Evolutionary conservation across 805 yeast genomes (phyloP), one percentile per base, ranked within the genome.

Genomic region (Saccharomycopsis vini): DNA sequence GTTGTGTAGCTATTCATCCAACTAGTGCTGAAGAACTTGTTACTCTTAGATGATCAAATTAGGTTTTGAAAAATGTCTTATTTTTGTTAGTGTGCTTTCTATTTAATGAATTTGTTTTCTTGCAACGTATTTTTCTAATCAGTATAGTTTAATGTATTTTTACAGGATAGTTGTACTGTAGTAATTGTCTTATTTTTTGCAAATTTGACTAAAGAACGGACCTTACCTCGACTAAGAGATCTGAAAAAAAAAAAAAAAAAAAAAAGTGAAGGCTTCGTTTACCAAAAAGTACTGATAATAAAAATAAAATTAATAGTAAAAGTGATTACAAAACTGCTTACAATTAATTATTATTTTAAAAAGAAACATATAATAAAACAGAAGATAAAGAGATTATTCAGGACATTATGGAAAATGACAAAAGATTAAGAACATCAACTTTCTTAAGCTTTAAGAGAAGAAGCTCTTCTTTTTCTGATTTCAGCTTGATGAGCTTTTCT

Each of bases 401-500:
- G 7, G 18, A 34, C 21, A 19, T 15, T 5, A 10, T 34, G 20
- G 26, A 39, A 24, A 23, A 26, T 39, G 19, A 39, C 19, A 20
- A 32, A 22, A 13, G 13, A 24, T 36, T 20, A 39, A 16, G 22
- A 37, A 36, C 12, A 44, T 12, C 22, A 29, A 30, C 24, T 36
- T 34, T 21, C 34, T 72, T 78, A 81, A 78, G 89, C 88, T 76
- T 83, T 87, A 72, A 92, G 81, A 62, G 97, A 92, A 64, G 97
- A 89, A 71, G 98, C 97, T 81, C 98, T 88, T 84, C 97, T 88
- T 95, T 90, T 90, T 79, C 84, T 88, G 74, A 84, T 79, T 79
- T 88, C 97, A 74, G 95, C 96, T 78, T 79, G 86, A 43, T 48
- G 51, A 75, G 87, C 95, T 80, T 90, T 90, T 77, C 89, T 87